Base-by-base conservation (phyloP, 306 rosid genomes). In the Quercus engelmannii region DNA sequence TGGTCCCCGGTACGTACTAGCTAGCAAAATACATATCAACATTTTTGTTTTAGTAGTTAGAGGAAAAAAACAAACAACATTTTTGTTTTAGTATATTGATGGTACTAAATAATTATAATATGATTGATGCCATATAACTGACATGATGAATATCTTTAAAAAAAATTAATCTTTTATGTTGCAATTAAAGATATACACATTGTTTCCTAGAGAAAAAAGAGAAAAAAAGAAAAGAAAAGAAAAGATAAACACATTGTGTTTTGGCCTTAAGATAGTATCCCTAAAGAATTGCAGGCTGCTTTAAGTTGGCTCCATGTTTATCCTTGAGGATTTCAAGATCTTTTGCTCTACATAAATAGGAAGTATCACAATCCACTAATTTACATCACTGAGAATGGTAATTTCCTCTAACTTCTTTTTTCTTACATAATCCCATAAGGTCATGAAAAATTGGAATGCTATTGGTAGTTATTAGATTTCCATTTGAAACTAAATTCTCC, bases 321-420 rank as follows among this genome's bases (percentile, higher is more conserved):
- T 89, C 96, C 92, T 28, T 81, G 62, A 28, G 92, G 92, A 79
- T 63, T 91, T 67, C 77, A 75, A 70, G 77, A 81, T 56, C 76
- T 88, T 30, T 73, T 91, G 62, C 70, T 77, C 1, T 89, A 87
- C 82, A 85, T 80, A 2, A 91, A 85, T 84, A 61, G 51, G 10
- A 89, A 86, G 68, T 91, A 79, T 41, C 74, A 89, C 71, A 74
- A 85, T 82, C 91, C 91, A 17, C 43, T 77, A 26, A 84, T 89
- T 31, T 91, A 86, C 81, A 80, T 91, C 71, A 91, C 96, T 12
- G 92, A 89, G 69, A 91, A 91, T 83, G 96, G 96, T 91, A 85
- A 73, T 31, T 13, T 26, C 26, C 25, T 3, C 3, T 7, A 25
- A 30, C 10, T 30, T 14, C 7, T 56, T 17, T 56, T 56, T 56